These are phyloP conservation scores for Vicia faba DNA, from an alignment of 306 rosid species.

Conservation along the genomic window DNA sequence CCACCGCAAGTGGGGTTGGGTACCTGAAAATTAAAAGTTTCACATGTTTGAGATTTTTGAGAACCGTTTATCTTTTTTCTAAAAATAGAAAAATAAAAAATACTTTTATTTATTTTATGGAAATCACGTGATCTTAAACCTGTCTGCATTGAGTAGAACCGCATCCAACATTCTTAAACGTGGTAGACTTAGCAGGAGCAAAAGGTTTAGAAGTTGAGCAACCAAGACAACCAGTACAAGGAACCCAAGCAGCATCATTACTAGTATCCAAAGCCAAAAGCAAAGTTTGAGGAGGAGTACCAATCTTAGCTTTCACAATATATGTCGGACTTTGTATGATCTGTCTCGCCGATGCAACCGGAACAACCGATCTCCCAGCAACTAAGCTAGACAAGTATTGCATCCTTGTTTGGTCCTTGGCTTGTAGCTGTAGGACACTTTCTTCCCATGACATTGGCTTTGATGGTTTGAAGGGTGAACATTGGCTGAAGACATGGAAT, in stretches of 20 bases:
- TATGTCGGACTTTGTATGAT: conserved; percentile 77
- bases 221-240: conserved; percentile 78
- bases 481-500: conserved; percentile 67
- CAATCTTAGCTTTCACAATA: conserved; percentile 68
- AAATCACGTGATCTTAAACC: conserved; percentile 58
- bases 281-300: conserved; percentile 79
- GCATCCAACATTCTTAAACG: conserved; percentile 55
- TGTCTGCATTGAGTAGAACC: conserved; percentile 71
- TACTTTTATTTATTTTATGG: background rate
- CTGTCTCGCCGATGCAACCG: conserved; percentile 85
- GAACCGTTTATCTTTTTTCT: background rate
- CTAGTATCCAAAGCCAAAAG: conserved; percentile 86
- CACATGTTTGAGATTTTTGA: background rate
- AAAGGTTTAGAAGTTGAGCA: conserved; percentile 53
- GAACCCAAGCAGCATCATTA: conserved; percentile 89
- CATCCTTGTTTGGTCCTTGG: conserved; percentile 67
- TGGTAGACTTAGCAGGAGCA: conserved; percentile 53
- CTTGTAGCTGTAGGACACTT: conserved; percentile 56
- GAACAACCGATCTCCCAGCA: conserved; percentile 58
- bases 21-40: conserved; percentile 54
- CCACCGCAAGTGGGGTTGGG: conserved; percentile 78
- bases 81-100: background rate
- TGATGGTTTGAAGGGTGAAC: conserved; percentile 73
- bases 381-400: conserved; percentile 60
- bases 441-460: conserved; percentile 72